phyloP scores from a whole-genome alignment of 345 rosid genomes.

The Lenwebbia sp. region DNA sequence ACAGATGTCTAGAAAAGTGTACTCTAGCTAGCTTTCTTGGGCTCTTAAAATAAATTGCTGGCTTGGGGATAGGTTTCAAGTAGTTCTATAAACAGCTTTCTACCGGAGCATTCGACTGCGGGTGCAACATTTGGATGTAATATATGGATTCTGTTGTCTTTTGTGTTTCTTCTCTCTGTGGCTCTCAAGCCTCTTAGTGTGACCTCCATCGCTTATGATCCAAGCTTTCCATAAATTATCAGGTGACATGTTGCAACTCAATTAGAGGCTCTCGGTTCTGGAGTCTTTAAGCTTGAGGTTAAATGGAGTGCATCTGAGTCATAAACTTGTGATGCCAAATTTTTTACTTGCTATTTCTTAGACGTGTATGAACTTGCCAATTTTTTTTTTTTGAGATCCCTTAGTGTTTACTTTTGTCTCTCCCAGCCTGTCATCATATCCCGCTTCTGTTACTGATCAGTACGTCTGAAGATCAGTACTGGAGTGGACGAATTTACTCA shows the following conservation, averaged over 20 bases:
- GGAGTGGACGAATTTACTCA: not conserved
- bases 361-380: not conserved
- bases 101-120: not conserved
- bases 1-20: not conserved
- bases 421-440: not conserved
- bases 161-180: not conserved
- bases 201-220: not conserved
- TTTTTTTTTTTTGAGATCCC: not conserved
- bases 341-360: not conserved
- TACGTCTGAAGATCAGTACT: not conserved
- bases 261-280: not conserved
- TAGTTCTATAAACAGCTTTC: not conserved
- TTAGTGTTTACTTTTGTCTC: not conserved
- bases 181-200: not conserved
- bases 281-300: not conserved
- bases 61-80: not conserved
- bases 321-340: not conserved
- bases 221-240: not conserved
- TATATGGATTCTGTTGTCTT: not conserved
- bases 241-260: not conserved
- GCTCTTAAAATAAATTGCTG: not conserved
- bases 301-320: not conserved
- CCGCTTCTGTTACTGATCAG: not conserved
- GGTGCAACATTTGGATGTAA: not conserved
- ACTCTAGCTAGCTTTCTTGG: not conserved